Evolutionary conservation across 163 green algal species (phyloP).

Genomic region (Trebouxia gelatinosa): DNA sequence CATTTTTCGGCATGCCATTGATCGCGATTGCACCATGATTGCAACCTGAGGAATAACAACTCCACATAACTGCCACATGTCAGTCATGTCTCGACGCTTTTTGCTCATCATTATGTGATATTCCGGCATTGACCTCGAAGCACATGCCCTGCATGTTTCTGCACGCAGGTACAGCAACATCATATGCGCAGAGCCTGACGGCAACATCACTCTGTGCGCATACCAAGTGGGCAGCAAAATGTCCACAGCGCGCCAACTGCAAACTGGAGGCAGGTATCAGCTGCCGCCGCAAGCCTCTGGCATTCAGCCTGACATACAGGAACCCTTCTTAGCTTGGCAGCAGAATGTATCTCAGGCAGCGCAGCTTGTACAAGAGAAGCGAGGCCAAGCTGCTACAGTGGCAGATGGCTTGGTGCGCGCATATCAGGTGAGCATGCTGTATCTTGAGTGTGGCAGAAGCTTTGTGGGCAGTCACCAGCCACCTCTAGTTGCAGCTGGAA

Average conservation of each 20-base stretch:
- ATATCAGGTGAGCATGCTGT: slow-evolving; percentile 36
- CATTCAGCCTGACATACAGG: slow-evolving; percentile 41
- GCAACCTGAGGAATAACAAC: no score
- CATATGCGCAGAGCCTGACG: slow-evolving; percentile 36
- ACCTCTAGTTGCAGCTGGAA: no score
- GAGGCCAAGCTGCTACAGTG: slow-evolving; percentile 18
- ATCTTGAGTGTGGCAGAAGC: no score
- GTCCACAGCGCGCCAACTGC: slow-evolving; percentile 42
- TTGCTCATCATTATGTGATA: no score
- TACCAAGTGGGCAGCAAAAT: slow-evolving; percentile 52
- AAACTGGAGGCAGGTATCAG: slow-evolving; percentile 49
- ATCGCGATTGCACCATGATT: no score
- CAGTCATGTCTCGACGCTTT: neutral
- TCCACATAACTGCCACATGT: no score
- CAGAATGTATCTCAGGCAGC: slow-evolving; percentile 35
- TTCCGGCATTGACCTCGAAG: neutral
- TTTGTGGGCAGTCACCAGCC: no score
- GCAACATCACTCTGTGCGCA: slow-evolving; percentile 40
- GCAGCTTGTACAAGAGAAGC: slow-evolving; percentile 4
- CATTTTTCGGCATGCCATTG: no score
- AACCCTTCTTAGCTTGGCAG: slow-evolving; percentile 33
- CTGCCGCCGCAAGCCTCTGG: slow-evolving; percentile 53
- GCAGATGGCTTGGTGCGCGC: slow-evolving; percentile 44
- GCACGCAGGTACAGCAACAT: slow-evolving; percentile 64
- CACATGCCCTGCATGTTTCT: neutral